Base-by-base conservation (phyloP, 495 filamentous ascomycete species). In the Pseudoneurospora amorphoporcata region DNA sequence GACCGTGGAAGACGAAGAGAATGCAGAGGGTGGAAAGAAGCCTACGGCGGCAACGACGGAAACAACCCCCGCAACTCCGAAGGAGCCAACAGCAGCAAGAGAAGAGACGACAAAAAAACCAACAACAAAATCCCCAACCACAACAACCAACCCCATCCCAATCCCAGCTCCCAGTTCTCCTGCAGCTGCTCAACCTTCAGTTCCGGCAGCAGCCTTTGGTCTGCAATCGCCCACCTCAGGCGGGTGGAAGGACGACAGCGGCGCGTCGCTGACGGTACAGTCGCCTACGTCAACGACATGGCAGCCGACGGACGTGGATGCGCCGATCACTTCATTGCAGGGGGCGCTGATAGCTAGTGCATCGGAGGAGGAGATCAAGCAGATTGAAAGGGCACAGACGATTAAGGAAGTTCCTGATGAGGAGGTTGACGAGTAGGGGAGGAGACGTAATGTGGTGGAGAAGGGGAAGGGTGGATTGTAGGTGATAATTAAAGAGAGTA, bases 231-330 rank as follows among this genome's bases (percentile, higher is more conserved):
- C 83, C 9, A 83, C 79, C 14, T 75, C 80, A 5, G 77, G 75
- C 2, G 78, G 79, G 29, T 82, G 79, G 82, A 79, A 79, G 41
- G 75, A 39, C 19, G 69, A 53, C 45, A 68, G 39, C 43, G 58
- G 73, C 4, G 40, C 70, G 8, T 76, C 71, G 23, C 73, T 71
- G 14, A 76, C 80, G 17, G 65, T 86, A 70, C 85, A 87, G 75
- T 83, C 79, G 69, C 84, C 85, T 39, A 85, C 78, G 37, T 79
- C 80, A 68, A 82, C 80, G 9, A 80, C 78, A 8, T 86, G 84
- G 85, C 81, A 82, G 74, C 80, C 82, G n/a, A 79, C 75, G 12
- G 83, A 82, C 61, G 75, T 81, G 17, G 75, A 81, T 29, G 70
- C 75, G 39, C 80, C 81, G 23, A 75, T 81, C 35, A 78, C 80